Evolutionary conservation across 2,329 filamentous ascomycete genomes (phyloP), one percentile per base, ranked within the genome.

Genomic region (Juglanconis sp.): DNA sequence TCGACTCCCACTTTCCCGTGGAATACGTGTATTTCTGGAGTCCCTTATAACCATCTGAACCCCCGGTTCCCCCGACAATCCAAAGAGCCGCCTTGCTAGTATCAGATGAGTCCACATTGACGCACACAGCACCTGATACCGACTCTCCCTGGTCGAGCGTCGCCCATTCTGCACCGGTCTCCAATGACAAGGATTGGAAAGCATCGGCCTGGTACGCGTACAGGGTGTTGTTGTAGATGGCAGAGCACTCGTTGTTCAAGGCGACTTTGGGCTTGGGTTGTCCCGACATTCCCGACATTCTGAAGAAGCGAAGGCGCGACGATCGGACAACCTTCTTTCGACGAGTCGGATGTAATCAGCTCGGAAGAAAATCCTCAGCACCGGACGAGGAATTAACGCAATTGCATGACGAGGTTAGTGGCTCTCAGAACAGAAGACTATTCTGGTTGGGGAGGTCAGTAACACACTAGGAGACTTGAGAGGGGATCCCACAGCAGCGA

Each of bases 121-220:
- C 89, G 74, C 94, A 98, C 6, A 86, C 85, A 46, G 84, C 91
- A 50, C 90, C 91, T 1, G 84, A 86, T 30, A 96, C 90, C 17
- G 86, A 78, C 63, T 87, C 81, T 53, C 91, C 91, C 71, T 81
- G 82, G 1, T 81, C 69, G 66, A 95, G 73, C 65, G 80, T 71
- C 64, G 82, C 77, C 94, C 94, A 97, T 75, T 85, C 75, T 53
- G 86, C 89, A 54, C 89, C 89, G 65, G 86, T 74, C 64, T 83
- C 76, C 64, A 98, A 76, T 11, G 81, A 74, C 65, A 98, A 75
- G 8, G 89, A 89, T 71, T 92, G 85, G 68, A 98, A 93, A 34
- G 86, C 90, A 51, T 84, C 76, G 8, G 86, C 76, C 5, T 91
- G 91, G 73, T 91, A 96, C 50, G 90, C 87, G 77, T 96, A 98